A percentile compares a stretch with the other conserved stretches of the same genome.
phyloP scores from a whole-genome alignment of 2,329 filamentous ascomycete genomes.

The Aschersonia sp. region DNA sequence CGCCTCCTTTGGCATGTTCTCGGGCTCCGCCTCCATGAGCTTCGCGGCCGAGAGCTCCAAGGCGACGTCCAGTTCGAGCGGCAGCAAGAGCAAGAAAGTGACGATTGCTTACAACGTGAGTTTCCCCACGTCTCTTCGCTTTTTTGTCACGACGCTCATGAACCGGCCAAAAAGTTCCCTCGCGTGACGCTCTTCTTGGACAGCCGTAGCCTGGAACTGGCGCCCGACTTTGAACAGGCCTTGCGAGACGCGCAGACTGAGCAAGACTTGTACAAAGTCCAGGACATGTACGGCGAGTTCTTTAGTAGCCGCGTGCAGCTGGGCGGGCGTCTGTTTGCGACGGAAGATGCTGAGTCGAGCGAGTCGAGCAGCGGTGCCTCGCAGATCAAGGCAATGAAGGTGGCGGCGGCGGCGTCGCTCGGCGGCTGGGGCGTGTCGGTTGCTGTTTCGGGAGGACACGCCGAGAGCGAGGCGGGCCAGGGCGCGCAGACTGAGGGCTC shows the following conservation, averaged over 20 bases:
- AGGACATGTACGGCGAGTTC: conserved; percentile 2
- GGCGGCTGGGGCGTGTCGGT: background rate
- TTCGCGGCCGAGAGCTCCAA: background rate
- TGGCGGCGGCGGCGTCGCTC: background rate
- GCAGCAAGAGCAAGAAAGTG: conserved; percentile 1
- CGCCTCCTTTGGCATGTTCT: background rate
- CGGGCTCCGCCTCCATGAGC: background rate
- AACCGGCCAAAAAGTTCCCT: background rate
- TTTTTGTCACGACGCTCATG: background rate
- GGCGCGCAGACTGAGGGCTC: background rate
- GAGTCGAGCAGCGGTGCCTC: background rate
- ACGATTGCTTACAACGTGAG: conserved; percentile 4
- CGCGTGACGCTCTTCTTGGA: conserved; percentile 3
- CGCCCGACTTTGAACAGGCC: background rate
- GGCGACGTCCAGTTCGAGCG: background rate
- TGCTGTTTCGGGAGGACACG: background rate
- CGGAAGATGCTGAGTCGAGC: background rate
- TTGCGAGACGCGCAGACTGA: background rate
- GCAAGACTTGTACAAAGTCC: background rate
- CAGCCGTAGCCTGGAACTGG: conserved; percentile 2
- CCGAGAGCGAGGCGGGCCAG: background rate
- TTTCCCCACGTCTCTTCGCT: background rate
- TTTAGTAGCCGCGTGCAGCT: conserved; percentile 3
- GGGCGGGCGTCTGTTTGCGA: conserved; percentile 3
- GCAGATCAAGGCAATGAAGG: background rate